These are phyloP conservation scores for Calonectria crousiana DNA, from an alignment of 2,329 filamentous ascomycete species.

Conservation along the genomic window DNA sequence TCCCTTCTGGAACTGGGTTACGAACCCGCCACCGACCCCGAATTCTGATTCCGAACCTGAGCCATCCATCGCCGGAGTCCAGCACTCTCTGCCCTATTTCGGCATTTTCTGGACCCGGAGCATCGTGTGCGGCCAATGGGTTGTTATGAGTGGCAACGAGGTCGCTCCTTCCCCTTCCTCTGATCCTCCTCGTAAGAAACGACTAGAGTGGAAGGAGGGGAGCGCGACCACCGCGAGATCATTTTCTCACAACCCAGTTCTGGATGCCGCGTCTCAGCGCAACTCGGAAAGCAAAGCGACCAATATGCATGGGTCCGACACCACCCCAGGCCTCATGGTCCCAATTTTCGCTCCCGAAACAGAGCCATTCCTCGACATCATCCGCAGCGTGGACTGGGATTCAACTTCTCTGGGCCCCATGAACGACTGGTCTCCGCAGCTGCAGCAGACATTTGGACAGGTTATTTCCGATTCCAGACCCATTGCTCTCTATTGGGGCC, in stretches of 20 bases:
- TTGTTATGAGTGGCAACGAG: slow-evolving; percentile 55
- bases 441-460: slow-evolving; percentile 60
- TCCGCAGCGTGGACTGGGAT: slow-evolving; percentile 61
- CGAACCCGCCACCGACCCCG: slow-evolving; percentile 31
- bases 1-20: slow-evolving; percentile 56
- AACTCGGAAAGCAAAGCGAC: slow-evolving; percentile 41
- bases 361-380: slow-evolving; percentile 54
- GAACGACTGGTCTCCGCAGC: slow-evolving; percentile 58
- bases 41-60: slow-evolving; percentile 18
- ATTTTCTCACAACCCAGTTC: slow-evolving; percentile 36
- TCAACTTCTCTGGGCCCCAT: slow-evolving; percentile 61
- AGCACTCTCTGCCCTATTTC: slow-evolving; percentile 47
- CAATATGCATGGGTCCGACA: slow-evolving; percentile 47
- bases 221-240: slow-evolving; percentile 23
- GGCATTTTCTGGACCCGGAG: slow-evolving; percentile 54
- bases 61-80: slow-evolving; percentile 24
- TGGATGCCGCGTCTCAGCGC: slow-evolving; percentile 38
- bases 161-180: slow-evolving; percentile 45
- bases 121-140: slow-evolving; percentile 50
- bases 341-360: slow-evolving; percentile 51
- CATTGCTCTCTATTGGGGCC: slow-evolving; percentile 74
- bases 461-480: slow-evolving; percentile 60
- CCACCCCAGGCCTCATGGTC: slow-evolving; percentile 49
- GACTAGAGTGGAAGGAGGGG: slow-evolving; percentile 43
- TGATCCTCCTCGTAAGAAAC: slow-evolving; percentile 48